Conservation (phyloP, 1,284 basidiomycete species). For the Ceratobasidium sp. region DNA sequence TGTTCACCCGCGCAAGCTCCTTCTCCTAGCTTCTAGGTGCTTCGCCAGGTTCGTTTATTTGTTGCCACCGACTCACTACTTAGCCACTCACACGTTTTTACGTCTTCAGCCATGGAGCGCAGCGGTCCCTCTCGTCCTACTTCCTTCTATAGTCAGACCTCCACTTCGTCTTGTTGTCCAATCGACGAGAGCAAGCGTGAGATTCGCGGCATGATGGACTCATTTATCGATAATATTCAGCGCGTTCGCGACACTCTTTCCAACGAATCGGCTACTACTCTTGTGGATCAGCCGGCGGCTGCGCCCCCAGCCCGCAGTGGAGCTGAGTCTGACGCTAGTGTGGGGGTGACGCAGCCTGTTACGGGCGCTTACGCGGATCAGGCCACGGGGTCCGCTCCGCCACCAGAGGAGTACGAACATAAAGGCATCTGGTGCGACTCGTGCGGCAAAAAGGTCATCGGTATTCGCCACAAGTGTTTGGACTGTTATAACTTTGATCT, state of each 20-base stretch:
- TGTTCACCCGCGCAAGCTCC: slow-evolving; percentile 7
- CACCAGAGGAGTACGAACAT: slow-evolving; percentile 35
- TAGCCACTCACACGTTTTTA: slow-evolving; percentile 16
- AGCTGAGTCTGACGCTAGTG: slow-evolving; percentile 36
- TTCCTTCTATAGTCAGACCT: slow-evolving; percentile 38
- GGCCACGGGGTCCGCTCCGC: slow-evolving; percentile 35
- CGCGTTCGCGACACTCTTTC: slow-evolving; percentile 21
- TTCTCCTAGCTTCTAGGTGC: slow-evolving; percentile 7
- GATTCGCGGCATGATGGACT: slow-evolving; percentile 66
- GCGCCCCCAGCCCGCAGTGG: slow-evolving; percentile 40
- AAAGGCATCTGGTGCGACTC: slow-evolving; percentile 52
- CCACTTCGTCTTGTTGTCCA: slow-evolving; percentile 63
- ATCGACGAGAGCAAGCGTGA: slow-evolving; percentile 67
- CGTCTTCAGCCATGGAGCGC: slow-evolving; percentile 30
- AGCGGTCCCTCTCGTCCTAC: slow-evolving; percentile 40
- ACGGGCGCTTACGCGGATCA: slow-evolving; percentile 25
- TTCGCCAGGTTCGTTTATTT: not conserved
- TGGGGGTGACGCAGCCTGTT: slow-evolving; percentile 43
- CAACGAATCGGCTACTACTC: slow-evolving; percentile 45
- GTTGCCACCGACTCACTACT: not conserved
- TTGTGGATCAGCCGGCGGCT: slow-evolving; percentile 47
- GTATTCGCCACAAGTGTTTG: slow-evolving; percentile 53
- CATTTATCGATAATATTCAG: slow-evolving; percentile 74
- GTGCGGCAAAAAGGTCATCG: slow-evolving; percentile 50
- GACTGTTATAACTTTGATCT: slow-evolving; percentile 52